Evolutionary conservation across 129 eudicot species (phyloP), one percentile per base, ranked within the genome.

Genomic region (Flaveria robusta): DNA sequence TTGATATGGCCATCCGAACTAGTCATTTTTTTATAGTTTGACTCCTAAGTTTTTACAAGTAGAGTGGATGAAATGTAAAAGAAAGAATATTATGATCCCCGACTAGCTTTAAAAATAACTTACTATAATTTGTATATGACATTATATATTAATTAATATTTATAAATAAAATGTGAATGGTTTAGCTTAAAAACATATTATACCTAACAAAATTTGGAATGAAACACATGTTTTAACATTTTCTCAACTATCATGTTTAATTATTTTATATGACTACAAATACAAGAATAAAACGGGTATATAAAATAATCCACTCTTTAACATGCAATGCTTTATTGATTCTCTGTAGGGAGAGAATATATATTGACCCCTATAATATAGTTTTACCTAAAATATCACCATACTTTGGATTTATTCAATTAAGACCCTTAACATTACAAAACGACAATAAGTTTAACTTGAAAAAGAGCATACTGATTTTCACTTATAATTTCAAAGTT

Each of bases 241-340:
- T 18, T 71, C 65, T 29, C 4, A 49, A 70, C 29, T 47, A 39
- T 29, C 77, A 72, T 42, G 11, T 41, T 14, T 24, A 41, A 72
- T 43, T 43, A 27, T 41, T 41, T 8, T 24, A 41, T 73, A 73
- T 56, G 9, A 74, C 41, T 41, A 23, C 43, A 39, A 55, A 56
- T 24, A 10, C 15, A 7, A 56, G 52, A 56, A 41, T 59, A 43
- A 11, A 41, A 58, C 70, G 78, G 68, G 45, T 37, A 15, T 58
- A 73, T n/a, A 4, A 55, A 55, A 22, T 11, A 56, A 73, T 73
- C 31, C 24, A 55, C 14, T 73, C 63, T 70, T 49, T 29, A 47
- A 49, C 63, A 71, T 58, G 68, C 24, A 37, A 73, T 73, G 14
- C 56, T 58, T 73, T 39, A 22, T 73, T 58, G 64, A 50, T 49